Evolutionary conservation across 257 asterid species (phyloP).

Genomic region (Solanum clarkiae): DNA sequence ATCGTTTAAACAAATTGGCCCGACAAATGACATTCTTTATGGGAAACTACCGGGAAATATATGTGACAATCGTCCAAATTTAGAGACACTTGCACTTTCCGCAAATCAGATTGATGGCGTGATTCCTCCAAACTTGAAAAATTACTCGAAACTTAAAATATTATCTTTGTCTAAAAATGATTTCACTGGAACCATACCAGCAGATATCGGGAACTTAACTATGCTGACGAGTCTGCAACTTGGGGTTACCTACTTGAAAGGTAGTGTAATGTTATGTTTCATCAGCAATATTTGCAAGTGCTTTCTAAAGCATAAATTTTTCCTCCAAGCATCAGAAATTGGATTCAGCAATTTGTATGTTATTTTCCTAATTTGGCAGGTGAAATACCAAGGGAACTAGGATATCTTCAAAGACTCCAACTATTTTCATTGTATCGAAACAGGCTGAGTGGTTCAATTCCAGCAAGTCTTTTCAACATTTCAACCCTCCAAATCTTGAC

Average conservation of each 20-base stretch:
- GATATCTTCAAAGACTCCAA: background rate
- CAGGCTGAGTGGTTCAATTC: background rate
- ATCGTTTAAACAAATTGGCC: background rate
- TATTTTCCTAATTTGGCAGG: background rate
- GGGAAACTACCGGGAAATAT: constrained; percentile 6
- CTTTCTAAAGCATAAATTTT: background rate
- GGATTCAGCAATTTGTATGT: background rate
- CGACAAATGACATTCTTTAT: background rate
- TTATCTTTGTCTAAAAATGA: background rate
- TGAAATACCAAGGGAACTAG: constrained; percentile 7
- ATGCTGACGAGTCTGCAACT: background rate
- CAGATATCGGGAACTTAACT: background rate
- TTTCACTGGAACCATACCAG: background rate
- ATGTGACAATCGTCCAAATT: constrained; percentile 9
- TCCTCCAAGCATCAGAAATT: background rate
- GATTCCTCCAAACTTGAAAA: constrained; percentile 12
- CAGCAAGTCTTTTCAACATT: constrained; percentile 4
- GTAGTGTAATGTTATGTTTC: background rate
- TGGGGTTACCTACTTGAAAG: background rate
- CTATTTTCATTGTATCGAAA: background rate
- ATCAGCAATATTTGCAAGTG: background rate
- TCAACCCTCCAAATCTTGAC: background rate
- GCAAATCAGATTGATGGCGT: background rate
- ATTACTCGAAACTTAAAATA: background rate
- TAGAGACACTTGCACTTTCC: background rate